A percentile compares a stretch with the other conserved stretches of the same genome.
Conservation (phyloP, 139 green algal genomes). For the Prasinococcaceae sp. region DNA sequence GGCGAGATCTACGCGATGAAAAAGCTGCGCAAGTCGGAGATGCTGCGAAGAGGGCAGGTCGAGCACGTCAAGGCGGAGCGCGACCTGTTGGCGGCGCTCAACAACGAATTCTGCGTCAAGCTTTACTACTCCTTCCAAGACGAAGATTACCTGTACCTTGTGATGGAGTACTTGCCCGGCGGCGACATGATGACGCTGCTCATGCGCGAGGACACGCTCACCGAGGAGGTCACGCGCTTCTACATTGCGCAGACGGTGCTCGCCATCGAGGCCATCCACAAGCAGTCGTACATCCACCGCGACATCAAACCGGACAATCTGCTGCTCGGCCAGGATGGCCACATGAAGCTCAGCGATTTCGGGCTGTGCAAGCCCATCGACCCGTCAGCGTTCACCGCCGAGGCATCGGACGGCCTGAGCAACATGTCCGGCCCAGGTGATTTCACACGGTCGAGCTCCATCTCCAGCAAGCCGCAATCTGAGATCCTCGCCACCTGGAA, state of each 20-base stretch:
- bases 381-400: too few species aligned
- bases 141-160: constrained; percentile 85
- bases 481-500: constrained; percentile 25
- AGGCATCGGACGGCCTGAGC: too few species aligned
- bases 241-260: constrained; percentile 80
- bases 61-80: constrained; percentile 72
- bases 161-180: constrained; percentile 95
- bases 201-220: constrained; percentile 91
- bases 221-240: constrained; percentile 68
- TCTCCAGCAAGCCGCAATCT: too few species aligned
- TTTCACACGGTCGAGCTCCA: too few species aligned
- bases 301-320: constrained; percentile 98
- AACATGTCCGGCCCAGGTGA: too few species aligned
- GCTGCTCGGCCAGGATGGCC: constrained; percentile 64
- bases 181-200: constrained; percentile 97
- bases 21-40: constrained; percentile 90
- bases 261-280: constrained; percentile 77
- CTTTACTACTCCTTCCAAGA: constrained; percentile 93
- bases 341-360: constrained; percentile 97
- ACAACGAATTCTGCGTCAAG: constrained; percentile 74
- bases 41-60: constrained; percentile 82
- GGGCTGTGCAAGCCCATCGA: constrained; percentile 91
- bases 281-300: constrained; percentile 79
- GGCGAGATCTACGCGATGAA: constrained; percentile 91
- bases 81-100: constrained; percentile 83